These are phyloP conservation scores for Fusarium oxysporum DNA, from an alignment of 2,329 filamentous ascomycete genomes.

Conservation along the genomic window DNA sequence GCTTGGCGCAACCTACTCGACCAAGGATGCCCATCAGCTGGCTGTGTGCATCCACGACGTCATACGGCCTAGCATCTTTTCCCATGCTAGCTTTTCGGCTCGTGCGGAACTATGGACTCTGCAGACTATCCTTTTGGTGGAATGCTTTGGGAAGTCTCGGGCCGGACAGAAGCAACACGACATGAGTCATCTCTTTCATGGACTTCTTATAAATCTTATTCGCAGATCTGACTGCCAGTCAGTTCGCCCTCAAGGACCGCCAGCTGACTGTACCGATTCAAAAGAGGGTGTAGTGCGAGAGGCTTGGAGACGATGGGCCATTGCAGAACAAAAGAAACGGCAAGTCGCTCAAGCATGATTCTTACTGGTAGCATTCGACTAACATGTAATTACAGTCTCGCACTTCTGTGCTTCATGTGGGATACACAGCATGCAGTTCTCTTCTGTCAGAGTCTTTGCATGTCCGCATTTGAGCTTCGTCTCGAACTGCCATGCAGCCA, in stretches of 20 bases:
- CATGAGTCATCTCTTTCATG: constrained; percentile 67
- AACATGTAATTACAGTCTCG: constrained; percentile 45
- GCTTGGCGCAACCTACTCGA: neutral
- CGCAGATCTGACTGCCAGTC: constrained; percentile 50
- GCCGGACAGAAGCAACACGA: constrained; percentile 73
- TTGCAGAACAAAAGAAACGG: constrained; percentile 14
- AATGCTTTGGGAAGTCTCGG: constrained; percentile 73
- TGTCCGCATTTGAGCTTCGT: constrained; percentile 73
- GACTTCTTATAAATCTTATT: constrained; percentile 54
- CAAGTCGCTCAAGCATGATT: accelerated
- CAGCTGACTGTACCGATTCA: neutral
- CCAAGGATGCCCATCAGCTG: neutral
- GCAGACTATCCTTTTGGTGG: constrained; percentile 70
- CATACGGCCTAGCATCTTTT: neutral
- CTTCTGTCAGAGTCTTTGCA: constrained; percentile 74
- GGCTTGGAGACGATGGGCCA: constrained; percentile 5
- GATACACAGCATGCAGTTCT: constrained; percentile 73
- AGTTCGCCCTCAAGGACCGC: neutral
- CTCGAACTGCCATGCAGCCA: constrained; percentile 67
- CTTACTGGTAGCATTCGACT: neutral
- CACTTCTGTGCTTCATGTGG: constrained; percentile 74
- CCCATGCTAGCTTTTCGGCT: constrained; percentile 59
- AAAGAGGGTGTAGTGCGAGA: neutral
- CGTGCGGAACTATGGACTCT: constrained; percentile 71
- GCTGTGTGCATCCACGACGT: constrained; percentile 9